Conservation (phyloP, 306 rosid species). For the Spatholobus suberectus region DNA sequence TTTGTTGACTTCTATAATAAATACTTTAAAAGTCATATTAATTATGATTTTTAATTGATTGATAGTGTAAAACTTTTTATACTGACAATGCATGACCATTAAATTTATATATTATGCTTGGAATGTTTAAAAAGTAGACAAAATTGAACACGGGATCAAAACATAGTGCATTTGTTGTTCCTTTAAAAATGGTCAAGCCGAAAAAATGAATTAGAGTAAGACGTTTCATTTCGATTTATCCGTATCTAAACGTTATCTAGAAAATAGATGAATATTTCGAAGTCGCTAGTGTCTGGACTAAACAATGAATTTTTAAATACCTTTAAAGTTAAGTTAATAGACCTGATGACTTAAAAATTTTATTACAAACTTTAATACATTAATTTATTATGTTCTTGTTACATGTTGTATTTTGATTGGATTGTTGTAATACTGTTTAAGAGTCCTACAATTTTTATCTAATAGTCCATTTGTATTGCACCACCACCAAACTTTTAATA, state of each 20-base stretch:
- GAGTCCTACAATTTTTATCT: background rate
- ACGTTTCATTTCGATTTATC: background rate
- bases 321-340: background rate
- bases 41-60: too few species aligned
- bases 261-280: background rate
- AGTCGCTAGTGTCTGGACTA: background rate
- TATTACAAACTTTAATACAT: background rate
- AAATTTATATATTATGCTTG: too few species aligned
- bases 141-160: background rate
- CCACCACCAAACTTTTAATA: background rate
- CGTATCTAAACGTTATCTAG: background rate
- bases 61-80: too few species aligned
- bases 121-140: background rate
- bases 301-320: background rate
- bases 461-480: background rate
- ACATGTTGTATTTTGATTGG: too few species aligned
- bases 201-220: background rate
- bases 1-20: too few species aligned
- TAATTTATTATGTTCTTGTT: background rate
- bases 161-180: background rate
- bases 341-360: background rate
- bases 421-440: background rate
- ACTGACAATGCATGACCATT: too few species aligned
- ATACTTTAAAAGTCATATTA: too few species aligned
- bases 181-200: background rate